These are phyloP conservation scores for Brettanomyces sp. DNA, from an alignment of 805 yeast species.

Conservation along the genomic window DNA sequence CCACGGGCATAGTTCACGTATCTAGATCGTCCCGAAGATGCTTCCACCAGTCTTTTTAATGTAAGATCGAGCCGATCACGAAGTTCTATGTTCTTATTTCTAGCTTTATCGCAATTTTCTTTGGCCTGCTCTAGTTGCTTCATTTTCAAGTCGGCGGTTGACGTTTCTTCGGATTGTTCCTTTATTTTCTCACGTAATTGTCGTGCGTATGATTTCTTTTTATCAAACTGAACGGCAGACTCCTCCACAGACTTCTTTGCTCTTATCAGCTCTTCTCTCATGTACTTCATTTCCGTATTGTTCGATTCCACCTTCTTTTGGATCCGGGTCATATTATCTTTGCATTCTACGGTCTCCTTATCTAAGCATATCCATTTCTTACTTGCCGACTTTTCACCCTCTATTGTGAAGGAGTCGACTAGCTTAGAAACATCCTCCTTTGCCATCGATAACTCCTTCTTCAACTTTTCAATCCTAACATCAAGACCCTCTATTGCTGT, in stretches of 20 bases:
- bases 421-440: conserved; percentile 9
- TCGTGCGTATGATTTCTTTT: conserved; percentile 7
- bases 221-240: conserved; percentile 25
- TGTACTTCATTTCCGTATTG: conserved; percentile 54
- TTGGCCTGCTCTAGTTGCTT: neutral
- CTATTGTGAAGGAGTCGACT: conserved; percentile 1
- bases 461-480: conserved; percentile 10
- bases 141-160: neutral
- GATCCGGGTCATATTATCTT: conserved; percentile 34
- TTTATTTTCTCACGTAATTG: conserved; percentile 7
- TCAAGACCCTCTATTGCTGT: conserved; percentile 20
- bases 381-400: conserved; percentile 6
- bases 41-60: conserved; percentile 12
- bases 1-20: conserved; percentile 17
- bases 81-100: conserved; percentile 7
- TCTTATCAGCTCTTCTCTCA: conserved; percentile 46
- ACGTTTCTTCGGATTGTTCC: conserved; percentile 6
- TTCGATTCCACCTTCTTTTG: conserved; percentile 37
- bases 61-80: conserved; percentile 8
- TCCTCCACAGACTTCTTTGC: conserved; percentile 42
- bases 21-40: conserved; percentile 12
- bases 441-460: conserved; percentile 7
- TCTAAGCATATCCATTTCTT: conserved; percentile 28
- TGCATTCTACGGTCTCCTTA: conserved; percentile 33
- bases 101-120: neutral